Conservation (phyloP, 192 early-diverging fungal genomes). For the Phlyctochytrium planicorne region DNA sequence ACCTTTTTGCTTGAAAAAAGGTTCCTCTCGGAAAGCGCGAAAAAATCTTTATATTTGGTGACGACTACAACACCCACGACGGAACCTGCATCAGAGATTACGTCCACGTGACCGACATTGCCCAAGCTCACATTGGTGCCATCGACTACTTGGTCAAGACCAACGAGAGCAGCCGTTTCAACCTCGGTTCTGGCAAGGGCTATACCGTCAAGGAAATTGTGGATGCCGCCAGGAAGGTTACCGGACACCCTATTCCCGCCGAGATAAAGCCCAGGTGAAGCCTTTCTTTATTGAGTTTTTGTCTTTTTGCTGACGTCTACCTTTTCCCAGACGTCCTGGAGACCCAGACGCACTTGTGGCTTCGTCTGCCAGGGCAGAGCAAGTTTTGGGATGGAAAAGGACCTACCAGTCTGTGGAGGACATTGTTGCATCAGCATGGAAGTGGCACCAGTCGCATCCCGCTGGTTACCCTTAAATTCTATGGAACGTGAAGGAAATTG, state of each 20-base stretch:
- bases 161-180: conserved; percentile 73
- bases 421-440: conserved; percentile 55
- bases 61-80: conserved; percentile 89
- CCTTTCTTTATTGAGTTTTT: no score
- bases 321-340: conserved; percentile 53
- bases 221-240: conserved; percentile 75
- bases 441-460: conserved; percentile 47
- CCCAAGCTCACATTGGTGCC: conserved; percentile 78
- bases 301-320: no score
- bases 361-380: conserved; percentile 49
- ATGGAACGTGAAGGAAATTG: no score
- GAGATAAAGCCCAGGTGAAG: conserved; percentile 50
- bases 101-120: conserved; percentile 93
- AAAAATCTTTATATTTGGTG: conserved; percentile 82
- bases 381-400: conserved; percentile 49
- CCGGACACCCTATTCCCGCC: conserved; percentile 73
- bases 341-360: conserved; percentile 57
- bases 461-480: no score
- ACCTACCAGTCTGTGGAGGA: conserved; percentile 46
- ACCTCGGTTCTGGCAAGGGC: conserved; percentile 87
- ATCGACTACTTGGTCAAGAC: conserved; percentile 69
- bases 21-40: conserved; percentile 83
- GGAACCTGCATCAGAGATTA: conserved; percentile 94
- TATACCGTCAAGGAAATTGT: conserved; percentile 92
- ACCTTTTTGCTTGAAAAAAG: conserved; percentile 21